Evolutionary conservation across 2,329 filamentous ascomycete species (phyloP).

Genomic region (Venturia effusa): DNA sequence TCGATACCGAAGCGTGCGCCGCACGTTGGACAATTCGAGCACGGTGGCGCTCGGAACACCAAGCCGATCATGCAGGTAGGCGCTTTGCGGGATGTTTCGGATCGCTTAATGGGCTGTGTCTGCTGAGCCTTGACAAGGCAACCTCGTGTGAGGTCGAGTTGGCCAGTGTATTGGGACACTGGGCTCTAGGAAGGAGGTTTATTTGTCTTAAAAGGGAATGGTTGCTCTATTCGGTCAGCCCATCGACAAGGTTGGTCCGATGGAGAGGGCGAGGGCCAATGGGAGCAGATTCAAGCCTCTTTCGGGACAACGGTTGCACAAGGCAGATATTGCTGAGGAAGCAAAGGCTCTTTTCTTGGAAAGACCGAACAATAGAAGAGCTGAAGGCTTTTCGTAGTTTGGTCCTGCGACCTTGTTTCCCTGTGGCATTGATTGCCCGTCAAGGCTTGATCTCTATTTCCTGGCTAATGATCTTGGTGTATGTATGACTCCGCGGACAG

Average conservation of each 20-base stretch:
- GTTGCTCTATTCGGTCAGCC: background rate
- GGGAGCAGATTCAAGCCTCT: background rate
- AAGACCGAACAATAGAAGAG: background rate
- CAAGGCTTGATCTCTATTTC: background rate
- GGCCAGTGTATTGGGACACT: background rate
- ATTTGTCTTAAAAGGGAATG: background rate
- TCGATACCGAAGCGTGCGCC: background rate
- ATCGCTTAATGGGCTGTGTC: background rate
- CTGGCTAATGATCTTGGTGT: background rate
- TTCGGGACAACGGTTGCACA: background rate
- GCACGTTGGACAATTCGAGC: background rate
- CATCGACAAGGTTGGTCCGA: background rate
- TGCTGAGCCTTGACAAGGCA: background rate
- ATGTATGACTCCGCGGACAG: background rate
- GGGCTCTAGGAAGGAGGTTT: background rate
- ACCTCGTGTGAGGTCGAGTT: background rate
- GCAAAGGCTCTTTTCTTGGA: background rate
- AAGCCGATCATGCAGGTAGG: constrained; percentile 2
- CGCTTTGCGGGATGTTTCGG: constrained; percentile 1
- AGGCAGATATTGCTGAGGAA: background rate
- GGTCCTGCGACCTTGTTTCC: too few relatives aligned
- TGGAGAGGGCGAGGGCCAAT: background rate
- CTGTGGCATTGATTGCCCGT: background rate
- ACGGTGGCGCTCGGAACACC: background rate
- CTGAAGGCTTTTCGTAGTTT: background rate